phyloP scores from a whole-genome alignment of 2,329 filamentous ascomycete species.

The Macroventuria anomochaeta region DNA sequence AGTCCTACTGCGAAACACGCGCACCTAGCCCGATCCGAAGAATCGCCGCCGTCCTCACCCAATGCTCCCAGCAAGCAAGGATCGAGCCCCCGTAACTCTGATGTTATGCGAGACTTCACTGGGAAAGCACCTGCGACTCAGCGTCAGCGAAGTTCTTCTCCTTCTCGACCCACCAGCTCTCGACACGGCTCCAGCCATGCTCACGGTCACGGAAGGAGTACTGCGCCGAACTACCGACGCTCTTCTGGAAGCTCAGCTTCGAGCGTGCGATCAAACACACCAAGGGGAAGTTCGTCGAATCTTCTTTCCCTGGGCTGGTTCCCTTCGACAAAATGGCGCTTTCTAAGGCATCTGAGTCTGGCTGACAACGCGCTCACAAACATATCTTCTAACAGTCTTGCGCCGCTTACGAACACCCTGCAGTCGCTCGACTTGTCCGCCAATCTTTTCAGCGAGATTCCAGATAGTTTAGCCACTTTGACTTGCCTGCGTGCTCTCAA shows the following conservation, averaged over 20 bases:
- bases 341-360: conserved; percentile 87
- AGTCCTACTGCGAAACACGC: conserved; percentile 69
- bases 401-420: conserved; percentile 83
- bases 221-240: conserved; percentile 73
- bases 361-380: conserved; percentile 89
- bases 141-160: conserved; percentile 78
- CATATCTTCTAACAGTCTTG: conserved; percentile 75
- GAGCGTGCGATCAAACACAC: conserved; percentile 63
- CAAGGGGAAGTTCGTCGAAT: conserved; percentile 76
- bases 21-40: conserved; percentile 72
- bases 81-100: conserved; percentile 55
- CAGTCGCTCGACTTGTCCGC: conserved; percentile 91
- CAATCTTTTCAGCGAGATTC: conserved; percentile 93
- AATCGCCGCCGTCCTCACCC: conserved; percentile 62
- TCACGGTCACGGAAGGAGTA: conserved; percentile 69
- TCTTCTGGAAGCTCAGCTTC: conserved; percentile 96
- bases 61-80: conserved; percentile 52
- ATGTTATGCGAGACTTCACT: conserved; percentile 65
- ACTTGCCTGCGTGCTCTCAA: conserved; percentile 91
- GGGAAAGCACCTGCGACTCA: conserved; percentile 41
- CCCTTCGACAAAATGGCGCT: conserved; percentile 90
- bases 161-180: conserved; percentile 75
- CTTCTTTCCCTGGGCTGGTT: conserved; percentile 74
- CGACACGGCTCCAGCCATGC: conserved; percentile 71
- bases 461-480: conserved; percentile 84